Evolutionary conservation across 371 early-diverging fungal genomes (phyloP).

Genomic region (Hamiltosporidium magnivora): DNA sequence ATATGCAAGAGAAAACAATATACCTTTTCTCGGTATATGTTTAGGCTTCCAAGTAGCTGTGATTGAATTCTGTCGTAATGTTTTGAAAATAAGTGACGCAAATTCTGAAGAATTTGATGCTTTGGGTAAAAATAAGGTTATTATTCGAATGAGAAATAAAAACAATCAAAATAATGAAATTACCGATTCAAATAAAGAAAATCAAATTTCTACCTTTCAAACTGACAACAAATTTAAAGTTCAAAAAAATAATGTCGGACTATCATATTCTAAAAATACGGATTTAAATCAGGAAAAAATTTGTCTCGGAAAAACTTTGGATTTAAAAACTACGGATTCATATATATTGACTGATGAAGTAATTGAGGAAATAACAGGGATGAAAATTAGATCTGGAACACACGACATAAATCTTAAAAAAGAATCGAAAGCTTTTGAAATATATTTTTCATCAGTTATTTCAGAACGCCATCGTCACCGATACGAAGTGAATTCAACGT

Average conservation of each 20-base stretch:
- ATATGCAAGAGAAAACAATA: constrained; percentile 87
- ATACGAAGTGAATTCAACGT: constrained; percentile 85
- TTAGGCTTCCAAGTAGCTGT: constrained; percentile 91
- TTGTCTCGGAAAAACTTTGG: constrained; percentile 78
- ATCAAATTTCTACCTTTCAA: not conserved
- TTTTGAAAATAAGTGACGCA: constrained; percentile 63
- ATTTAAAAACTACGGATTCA: constrained; percentile 65
- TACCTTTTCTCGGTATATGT: constrained; percentile 95
- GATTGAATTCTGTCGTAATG: constrained; percentile 89
- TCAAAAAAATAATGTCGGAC: constrained; percentile 40
- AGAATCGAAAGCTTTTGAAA: constrained; percentile 61
- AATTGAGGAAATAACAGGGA: constrained; percentile 21
- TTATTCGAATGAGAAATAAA: not conserved
- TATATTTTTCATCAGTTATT: constrained; percentile 51
- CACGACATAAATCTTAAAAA: constrained; percentile 40
- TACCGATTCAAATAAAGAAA: constrained; percentile 15
- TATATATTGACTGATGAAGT: constrained; percentile 60
- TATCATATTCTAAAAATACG: constrained; percentile 81
- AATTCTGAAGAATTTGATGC: constrained; percentile 46
- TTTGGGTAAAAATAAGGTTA: too few species aligned
- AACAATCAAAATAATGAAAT: constrained; percentile 19
- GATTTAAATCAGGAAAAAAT: constrained; percentile 66
- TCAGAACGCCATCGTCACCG: constrained; percentile 92
- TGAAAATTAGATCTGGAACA: constrained; percentile 6
- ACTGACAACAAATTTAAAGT: constrained; percentile 2